phyloP scores from a whole-genome alignment of 192 early-diverging fungal species.

The Backusella mclennaniae region DNA sequence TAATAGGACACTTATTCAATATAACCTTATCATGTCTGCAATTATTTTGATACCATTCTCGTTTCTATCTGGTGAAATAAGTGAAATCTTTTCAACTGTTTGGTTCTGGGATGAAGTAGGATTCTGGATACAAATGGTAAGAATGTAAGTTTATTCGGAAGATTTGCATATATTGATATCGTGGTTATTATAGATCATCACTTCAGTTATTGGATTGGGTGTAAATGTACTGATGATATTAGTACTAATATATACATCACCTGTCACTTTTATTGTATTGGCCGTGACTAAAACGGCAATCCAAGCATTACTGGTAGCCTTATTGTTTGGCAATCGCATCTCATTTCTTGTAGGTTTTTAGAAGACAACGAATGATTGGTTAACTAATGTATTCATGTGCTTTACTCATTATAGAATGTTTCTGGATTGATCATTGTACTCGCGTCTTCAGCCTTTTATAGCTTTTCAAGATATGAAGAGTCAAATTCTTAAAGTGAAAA shows the following conservation, averaged over 20 bases:
- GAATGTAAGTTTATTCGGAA: neutral
- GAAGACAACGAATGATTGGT: neutral
- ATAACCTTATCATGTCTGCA: constrained; percentile 55
- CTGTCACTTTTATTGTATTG: constrained; percentile 57
- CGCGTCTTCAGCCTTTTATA: constrained; percentile 46
- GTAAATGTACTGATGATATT: constrained; percentile 59
- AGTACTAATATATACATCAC: constrained; percentile 59
- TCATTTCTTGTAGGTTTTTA: constrained; percentile 44
- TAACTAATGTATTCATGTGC: neutral
- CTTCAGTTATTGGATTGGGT: constrained; percentile 51
- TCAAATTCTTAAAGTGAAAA: neutral
- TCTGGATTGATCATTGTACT: constrained; percentile 46
- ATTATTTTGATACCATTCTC: constrained; percentile 49
- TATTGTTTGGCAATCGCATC: constrained; percentile 55
- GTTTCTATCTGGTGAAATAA: constrained; percentile 51
- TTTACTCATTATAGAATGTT: constrained; percentile 33
- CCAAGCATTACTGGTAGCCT: constrained; percentile 53
- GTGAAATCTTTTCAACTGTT: constrained; percentile 39
- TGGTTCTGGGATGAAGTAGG: constrained; percentile 42
- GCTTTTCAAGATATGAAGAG: neutral
- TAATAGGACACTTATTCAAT: constrained; percentile 52
- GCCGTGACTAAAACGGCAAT: constrained; percentile 50
- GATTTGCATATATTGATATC: neutral
- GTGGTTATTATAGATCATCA: constrained; percentile 27
- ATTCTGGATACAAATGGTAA: constrained; percentile 58